Conservation (phyloP, 176 grass and related monocot species). For the Coix lacrymajobi region DNA sequence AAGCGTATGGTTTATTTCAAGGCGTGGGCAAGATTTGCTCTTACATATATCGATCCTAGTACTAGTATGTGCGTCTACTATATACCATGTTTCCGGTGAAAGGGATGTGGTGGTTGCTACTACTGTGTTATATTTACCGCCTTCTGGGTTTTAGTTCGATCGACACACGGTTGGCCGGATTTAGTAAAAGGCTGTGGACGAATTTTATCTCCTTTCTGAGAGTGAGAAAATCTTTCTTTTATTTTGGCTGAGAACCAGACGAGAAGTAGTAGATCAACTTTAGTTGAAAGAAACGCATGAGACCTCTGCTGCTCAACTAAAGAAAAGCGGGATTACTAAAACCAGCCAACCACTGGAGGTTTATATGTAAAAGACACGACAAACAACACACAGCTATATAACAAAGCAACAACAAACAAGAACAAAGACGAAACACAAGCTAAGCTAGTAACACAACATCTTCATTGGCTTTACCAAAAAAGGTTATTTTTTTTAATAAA, state of each 20-base stretch:
- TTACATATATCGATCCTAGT: constrained; percentile 17
- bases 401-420: background rate
- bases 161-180: background rate
- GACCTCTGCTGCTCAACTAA: background rate
- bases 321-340: background rate
- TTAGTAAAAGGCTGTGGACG: background rate
- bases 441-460: background rate
- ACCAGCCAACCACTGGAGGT: background rate
- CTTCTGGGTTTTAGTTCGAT: constrained; percentile 2
- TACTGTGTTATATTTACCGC: background rate
- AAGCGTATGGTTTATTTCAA: constrained; percentile 19
- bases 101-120: background rate
- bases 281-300: background rate
- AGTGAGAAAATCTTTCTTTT: background rate
- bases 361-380: background rate
- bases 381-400: background rate
- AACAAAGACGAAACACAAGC: background rate
- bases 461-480: background rate
- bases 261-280: background rate
- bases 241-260: background rate
- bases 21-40: background rate
- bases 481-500: background rate
- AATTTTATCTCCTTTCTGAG: no score
- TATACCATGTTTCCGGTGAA: background rate
- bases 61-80: background rate